Conservation (phyloP, 768 basidiomycete genomes). For the Suillus clintonianus region DNA sequence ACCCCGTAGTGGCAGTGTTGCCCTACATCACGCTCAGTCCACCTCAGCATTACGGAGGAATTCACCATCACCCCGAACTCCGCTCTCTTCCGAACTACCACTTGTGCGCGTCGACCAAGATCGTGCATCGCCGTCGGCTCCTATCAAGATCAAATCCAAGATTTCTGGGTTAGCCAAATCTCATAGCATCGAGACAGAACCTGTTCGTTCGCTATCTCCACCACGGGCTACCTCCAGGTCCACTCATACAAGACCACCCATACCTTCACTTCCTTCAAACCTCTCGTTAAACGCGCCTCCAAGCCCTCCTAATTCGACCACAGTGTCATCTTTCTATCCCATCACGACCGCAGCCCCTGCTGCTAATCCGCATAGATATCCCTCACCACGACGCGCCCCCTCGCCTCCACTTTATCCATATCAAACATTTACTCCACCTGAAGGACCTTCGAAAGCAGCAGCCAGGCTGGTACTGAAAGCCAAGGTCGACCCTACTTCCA, state of each 20-base stretch:
- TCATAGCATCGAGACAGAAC: conserved; percentile 16
- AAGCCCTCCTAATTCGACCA: conserved; percentile 23
- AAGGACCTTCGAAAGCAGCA: conserved; percentile 19
- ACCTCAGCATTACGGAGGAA: conserved; percentile 19
- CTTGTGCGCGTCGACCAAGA: conserved; percentile 7
- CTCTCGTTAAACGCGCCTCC: conserved; percentile 27
- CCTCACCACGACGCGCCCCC: conserved; percentile 36
- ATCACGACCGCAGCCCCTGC: conserved; percentile 58
- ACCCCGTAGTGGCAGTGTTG: conserved; percentile 30
- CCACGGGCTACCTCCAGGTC: conserved; percentile 33
- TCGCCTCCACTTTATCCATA: conserved; percentile 36
- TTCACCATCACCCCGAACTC: conserved; percentile 11
- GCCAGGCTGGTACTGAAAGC: conserved; percentile 16
- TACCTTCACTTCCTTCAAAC: conserved; percentile 31
- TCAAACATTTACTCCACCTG: conserved; percentile 25
- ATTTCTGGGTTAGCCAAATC: conserved; percentile 50
- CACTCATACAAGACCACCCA: conserved; percentile 24
- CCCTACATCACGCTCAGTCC: conserved; percentile 27
- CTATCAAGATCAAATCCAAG: conserved; percentile 61
- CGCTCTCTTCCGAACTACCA: conserved; percentile 16
- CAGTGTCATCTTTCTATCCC: conserved; percentile 43
- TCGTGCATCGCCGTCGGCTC: conserved; percentile 18
- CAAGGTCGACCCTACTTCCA: conserved; percentile 55
- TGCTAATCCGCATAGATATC: conserved; percentile 60
- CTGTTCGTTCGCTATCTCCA: conserved; percentile 38